Base-by-base conservation (phyloP, 2,329 filamentous ascomycete genomes). In the Eurotiales sp. region DNA sequence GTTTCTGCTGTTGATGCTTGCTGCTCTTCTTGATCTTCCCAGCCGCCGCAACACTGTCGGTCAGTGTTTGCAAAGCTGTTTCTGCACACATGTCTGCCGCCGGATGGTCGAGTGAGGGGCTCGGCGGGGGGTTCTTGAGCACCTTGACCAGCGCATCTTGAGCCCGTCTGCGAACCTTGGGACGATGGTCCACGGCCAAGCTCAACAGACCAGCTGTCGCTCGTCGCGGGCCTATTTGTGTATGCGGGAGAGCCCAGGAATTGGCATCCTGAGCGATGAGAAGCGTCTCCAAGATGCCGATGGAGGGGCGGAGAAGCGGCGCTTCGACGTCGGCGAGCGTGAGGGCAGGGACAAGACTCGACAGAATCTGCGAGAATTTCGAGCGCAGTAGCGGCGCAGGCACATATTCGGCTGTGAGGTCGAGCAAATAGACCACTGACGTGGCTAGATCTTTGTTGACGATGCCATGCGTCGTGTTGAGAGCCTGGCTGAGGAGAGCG, bases 1-100 rank as follows among this genome's bases (percentile, higher is more conserved):
- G n/a, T n/a, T n/a, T n/a, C 53, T 74, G 73, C 43, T 64, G 64
- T 29, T 69, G 62, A 17, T 65, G 64, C 12, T 68, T 71, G n/a
- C 44, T 36, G 21, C 21, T 45, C 65, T 87, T 86, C 72, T 88
- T 92, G 59, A 80, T 83, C 55, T 84, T 81, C 14, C 83, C 79
- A 55, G 85, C 85, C 23, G 75, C 72, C 2, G 87, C 84, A 47
- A 95, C 78, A 50, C 72, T 72, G 56, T 91, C 85, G 59, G 84
- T 82, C 56, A 97, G 75, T 67, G 86, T 90, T 70, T 84, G 84
- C 72, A 96, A 79, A 19, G 90, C 89, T 22, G 88, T 91, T 70
- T 96, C 89, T 15, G 93, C 93, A 72, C 92, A 97, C 84, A 97
- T 92, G 66, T 96, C 91, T 42, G 92, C 88, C 22, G 90, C 93